Base-by-base conservation (phyloP, 257 asterid genomes). In the Penstemon davidsonii region DNA sequence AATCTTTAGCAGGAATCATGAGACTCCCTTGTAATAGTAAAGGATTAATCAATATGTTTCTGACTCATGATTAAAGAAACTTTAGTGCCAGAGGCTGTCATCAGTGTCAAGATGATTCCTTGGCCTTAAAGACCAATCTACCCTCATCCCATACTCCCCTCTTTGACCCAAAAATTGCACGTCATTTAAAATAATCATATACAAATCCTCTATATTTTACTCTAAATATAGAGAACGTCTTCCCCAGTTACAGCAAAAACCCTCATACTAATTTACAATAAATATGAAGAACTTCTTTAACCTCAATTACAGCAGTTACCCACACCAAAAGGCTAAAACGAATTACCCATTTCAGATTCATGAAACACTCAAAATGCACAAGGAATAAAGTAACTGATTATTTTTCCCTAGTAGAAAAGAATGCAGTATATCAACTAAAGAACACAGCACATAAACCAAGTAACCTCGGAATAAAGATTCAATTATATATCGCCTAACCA, bases 1-100 rank as follows among this genome's bases (percentile, higher is more conserved):
- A 70, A 65, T 73, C 67, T 50, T 76, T 69, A 62, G 75, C 81
- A 74, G 66, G 75, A 73, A 71, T 81, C 85, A 84, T 84, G 72
- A 75, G 64, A 57, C 79, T 75, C 67, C 68, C 81, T 71, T 69
- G 74, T 80, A 67, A 69, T 77, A 55, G 67, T 70, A 70, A 75
- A 72, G 72, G 60, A 39, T 66, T 71, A 76, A 84, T 80, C 82
- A 81, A 56, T 67, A 72, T 78, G 84, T 71, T 75, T 78, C 82
- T 68, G 78, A 76, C 74, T 67, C 81, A 69, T 83, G 76, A 83
- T 83, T 76, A 76, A 46, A 81, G 74, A 79, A 78, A 65, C 61
- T 58, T 50, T 69, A 68, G 75, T 75, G 81, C 60, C 82, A 77
- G 81, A 46, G 72, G 76, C 82, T 47, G 75, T 77, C 75, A 65